Evolutionary conservation across 495 filamentous ascomycete species (phyloP), one percentile per base, ranked within the genome.

Genomic region (Penicillium canariense): DNA sequence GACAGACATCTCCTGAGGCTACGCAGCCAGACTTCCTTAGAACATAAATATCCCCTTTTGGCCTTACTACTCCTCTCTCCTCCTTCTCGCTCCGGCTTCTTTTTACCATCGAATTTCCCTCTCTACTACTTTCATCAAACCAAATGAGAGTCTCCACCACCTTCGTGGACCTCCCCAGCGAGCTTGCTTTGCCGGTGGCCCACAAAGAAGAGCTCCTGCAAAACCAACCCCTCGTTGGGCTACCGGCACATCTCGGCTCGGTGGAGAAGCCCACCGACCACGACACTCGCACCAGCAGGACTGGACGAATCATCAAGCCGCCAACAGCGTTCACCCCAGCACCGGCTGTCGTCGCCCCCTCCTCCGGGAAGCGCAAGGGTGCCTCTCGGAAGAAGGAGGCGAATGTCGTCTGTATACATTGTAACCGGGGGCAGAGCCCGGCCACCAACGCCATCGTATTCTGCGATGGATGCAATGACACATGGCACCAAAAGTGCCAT

Each of bases 401-500:
- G 22, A 74, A 66, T 35, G 67, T 77, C 52, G 65, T 87, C 12
- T 97, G 94, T 70, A 86, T 84, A 52, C 78, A 84, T 60, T 98
- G 94, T 71, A 81, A 86, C 44, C 78, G 94, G 35, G 84, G 89
- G 8, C 82, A 89, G 46, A 89, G 85, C 50, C 87, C 91, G 0
- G 66, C 77, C 15, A 83, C 67, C 53, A 98, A 98, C 68, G 80
- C 84, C 73, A 96, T 98, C 51, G 94, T 97, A 7, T 94, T 96
- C 67, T 98, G 94, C 72, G 91, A 96, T 68, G 86, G 84, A 11
- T 98, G 94, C 75, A 91, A 94, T 65, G 78, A 77, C 10, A 82
- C 87, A 14, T 98, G 91, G 83, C 94, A 98, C 68, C 92, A 96
- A 69, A 81, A 81, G 56, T 97, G 94, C 62, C 92, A 97, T 68